These are phyloP conservation scores for Chlamydomonas schloesseri DNA, from an alignment of 139 green algal species.

Conservation along the genomic window DNA sequence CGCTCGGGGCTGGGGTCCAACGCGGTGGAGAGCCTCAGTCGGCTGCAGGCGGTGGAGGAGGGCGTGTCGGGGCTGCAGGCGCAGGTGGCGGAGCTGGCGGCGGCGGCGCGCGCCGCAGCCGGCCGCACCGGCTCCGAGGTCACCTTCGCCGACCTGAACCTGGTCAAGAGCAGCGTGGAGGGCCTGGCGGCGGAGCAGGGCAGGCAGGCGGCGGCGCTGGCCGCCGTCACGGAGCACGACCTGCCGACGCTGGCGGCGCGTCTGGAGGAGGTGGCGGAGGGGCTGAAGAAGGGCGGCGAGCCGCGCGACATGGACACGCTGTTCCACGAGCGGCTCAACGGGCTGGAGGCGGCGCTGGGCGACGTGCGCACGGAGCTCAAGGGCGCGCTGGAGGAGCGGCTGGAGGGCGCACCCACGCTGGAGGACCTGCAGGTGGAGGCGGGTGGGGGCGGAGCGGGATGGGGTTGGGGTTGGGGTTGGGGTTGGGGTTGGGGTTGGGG, in stretches of 20 bases:
- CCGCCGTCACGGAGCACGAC: slow-evolving; percentile 21
- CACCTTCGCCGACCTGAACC: slow-evolving; percentile 53
- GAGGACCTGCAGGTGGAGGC: slow-evolving; percentile 29
- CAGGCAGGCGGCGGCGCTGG: neutral
- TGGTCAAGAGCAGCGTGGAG: slow-evolving; percentile 37
- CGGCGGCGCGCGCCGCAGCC: slow-evolving; percentile 1
- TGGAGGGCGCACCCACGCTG: slow-evolving; percentile 51
- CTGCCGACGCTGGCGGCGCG: slow-evolving; percentile 16
- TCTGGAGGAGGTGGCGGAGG: slow-evolving; percentile 37
- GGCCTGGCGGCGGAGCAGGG: neutral
- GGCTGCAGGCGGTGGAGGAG: slow-evolving; percentile 35
- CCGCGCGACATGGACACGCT: slow-evolving; percentile 60
- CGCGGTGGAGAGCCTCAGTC: slow-evolving; percentile 6
- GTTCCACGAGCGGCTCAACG: slow-evolving; percentile 56
- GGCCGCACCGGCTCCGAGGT: slow-evolving; percentile 39
- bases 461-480: no score
- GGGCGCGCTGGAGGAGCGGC: neutral
- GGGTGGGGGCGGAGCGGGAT: no score
- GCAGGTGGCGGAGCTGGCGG: slow-evolving; percentile 8
- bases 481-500: no score
- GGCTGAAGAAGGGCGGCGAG: slow-evolving; percentile 37
- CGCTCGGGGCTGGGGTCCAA: neutral
- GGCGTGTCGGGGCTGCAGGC: neutral
- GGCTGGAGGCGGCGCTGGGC: slow-evolving; percentile 45
- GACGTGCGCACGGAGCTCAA: slow-evolving; percentile 18